A percentile compares a stretch with the other conserved stretches of the same genome.
phyloP scores from a whole-genome alignment of 2,329 filamentous ascomycete genomes.

The Xylaria sp. region DNA sequence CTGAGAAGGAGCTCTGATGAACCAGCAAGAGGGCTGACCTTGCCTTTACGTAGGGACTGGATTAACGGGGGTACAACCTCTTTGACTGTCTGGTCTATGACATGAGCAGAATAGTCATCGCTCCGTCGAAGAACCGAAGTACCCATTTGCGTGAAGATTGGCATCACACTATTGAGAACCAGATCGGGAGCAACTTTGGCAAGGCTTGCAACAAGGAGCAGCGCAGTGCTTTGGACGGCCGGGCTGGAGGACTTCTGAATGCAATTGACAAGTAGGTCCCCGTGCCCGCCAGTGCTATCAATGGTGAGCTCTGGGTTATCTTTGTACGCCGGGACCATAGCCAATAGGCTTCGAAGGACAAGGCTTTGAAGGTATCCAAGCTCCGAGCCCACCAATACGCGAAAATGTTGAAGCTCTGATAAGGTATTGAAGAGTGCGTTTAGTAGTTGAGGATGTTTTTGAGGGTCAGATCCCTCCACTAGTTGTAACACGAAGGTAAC shows the following conservation, averaged over 20 bases:
- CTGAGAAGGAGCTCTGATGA: constrained; percentile 92
- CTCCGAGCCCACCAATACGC: constrained; percentile 83
- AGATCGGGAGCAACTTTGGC: constrained; percentile 89
- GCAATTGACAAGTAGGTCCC: constrained; percentile 92
- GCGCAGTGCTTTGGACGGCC: constrained; percentile 90
- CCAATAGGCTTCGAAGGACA: constrained; percentile 81
- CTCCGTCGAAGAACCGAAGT: constrained; percentile 89
- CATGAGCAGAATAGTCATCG: constrained; percentile 96
- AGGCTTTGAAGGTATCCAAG: constrained; percentile 91
- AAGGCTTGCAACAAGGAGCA: constrained; percentile 87
- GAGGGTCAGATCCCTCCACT: constrained; percentile 82
- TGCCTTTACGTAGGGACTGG: constrained; percentile 82
- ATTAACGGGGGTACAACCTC: constrained; percentile 94
- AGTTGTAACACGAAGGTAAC: constrained; percentile 90
- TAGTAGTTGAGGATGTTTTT: constrained; percentile 79
- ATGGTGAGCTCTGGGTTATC: constrained; percentile 70
- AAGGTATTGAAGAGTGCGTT: constrained; percentile 84
- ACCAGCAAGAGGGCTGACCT: constrained; percentile 80
- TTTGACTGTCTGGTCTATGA: constrained; percentile 94
- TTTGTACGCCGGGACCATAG: constrained; percentile 84
- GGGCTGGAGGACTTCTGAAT: constrained; percentile 91
- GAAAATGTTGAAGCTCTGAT: constrained; percentile 87
- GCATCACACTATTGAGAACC: constrained; percentile 97
- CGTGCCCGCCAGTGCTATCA: constrained; percentile 82
- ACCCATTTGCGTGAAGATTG: constrained; percentile 98